Base-by-base conservation (phyloP, 108 stramenopile genomes). In the Chaetoceros tenuissimus region DNA sequence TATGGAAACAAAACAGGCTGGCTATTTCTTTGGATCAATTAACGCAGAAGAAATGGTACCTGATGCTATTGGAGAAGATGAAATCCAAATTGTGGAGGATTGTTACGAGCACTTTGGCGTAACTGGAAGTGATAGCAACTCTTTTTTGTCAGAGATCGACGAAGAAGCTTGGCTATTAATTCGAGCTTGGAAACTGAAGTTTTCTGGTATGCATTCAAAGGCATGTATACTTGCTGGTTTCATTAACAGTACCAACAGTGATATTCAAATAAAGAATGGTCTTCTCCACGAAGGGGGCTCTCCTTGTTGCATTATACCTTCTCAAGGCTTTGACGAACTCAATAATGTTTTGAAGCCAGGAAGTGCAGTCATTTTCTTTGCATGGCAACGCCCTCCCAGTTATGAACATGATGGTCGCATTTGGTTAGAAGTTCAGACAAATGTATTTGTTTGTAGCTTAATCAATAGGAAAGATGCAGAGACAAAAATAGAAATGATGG, bases 151-250 rank as follows among this genome's bases (percentile, higher is more conserved):
- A 20, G 65, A 53, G 19, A 58, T 89, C 2, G 88, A 89, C 57
- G 70, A 85, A 59, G 84, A 82, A 57, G 82, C 88, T 24, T 89
- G 88, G 88, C 31, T 59, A 3, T 62, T 89, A 20, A 65, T 89
- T 21, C 77, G 69, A 53, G 73, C 66, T 21, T 85, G 80, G 75
- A 77, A 75, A 44, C 84, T 84, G 31, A 64, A 82, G 3, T 82
- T 84, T 50, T 84, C 80, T 19, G 88, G 84, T 21, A 62, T 84
- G 31, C 75, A 74, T 28, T 82, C 84, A 28, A 64, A 82, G 22
- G 80, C 82, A 16, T 89, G 88, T 53, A 66, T 89, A 17, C 75
- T 65, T 29, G 80, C 72, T n/a, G 75, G 88, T 21, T 53, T 89
- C 8, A 82, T 89, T 60, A 89, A 89, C 74, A 84, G 80, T 7